A percentile compares a stretch with the other conserved stretches of the same genome.
phyloP scores from a whole-genome alignment of 2,329 filamentous ascomycete genomes.

The Rugonectria rugulosa region DNA sequence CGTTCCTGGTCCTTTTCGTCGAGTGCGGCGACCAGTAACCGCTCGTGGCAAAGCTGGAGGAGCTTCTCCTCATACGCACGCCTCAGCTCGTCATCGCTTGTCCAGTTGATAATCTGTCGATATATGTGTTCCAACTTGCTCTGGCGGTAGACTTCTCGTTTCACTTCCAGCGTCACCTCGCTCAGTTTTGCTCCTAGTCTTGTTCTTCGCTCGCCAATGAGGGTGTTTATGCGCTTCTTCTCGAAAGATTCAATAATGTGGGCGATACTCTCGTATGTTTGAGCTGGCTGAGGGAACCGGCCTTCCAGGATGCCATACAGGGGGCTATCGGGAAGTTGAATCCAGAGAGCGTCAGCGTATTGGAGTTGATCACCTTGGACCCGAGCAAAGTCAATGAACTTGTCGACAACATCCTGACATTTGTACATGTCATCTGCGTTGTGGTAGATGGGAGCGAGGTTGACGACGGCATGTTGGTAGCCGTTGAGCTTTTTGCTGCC shows the following conservation, averaged over 20 bases:
- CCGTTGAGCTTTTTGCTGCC: conserved; percentile 71
- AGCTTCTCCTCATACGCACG: conserved; percentile 91
- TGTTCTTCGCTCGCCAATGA: conserved; percentile 89
- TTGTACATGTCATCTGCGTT: conserved; percentile 70
- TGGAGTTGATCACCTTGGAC: conserved; percentile 75
- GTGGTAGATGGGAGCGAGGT: conserved; percentile 77
- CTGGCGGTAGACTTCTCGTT: conserved; percentile 78
- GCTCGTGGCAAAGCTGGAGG: conserved; percentile 80
- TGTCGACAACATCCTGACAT: conserved; percentile 75
- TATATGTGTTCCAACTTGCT: conserved; percentile 86
- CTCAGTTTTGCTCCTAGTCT: conserved; percentile 83
- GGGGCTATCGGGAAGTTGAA: conserved; percentile 81
- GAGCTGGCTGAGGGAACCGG: conserved; percentile 78
- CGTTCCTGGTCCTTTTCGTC: conserved; percentile 74
- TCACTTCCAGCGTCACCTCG: conserved; percentile 87
- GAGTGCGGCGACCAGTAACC: conserved; percentile 71
- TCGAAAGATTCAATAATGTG: conserved; percentile 87
- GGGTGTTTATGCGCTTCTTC: conserved; percentile 85
- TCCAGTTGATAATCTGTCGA: conserved; percentile 87
- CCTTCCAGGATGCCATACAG: conserved; percentile 87
- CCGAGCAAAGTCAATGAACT: conserved; percentile 78
- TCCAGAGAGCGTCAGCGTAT: conserved; percentile 76
- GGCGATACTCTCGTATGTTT: conserved; percentile 82
- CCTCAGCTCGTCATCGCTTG: conserved; percentile 82
- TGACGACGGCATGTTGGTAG: conserved; percentile 77